These are phyloP conservation scores for Voacanga thouarsii DNA, from an alignment of 257 asterid genomes.

Conservation along the genomic window DNA sequence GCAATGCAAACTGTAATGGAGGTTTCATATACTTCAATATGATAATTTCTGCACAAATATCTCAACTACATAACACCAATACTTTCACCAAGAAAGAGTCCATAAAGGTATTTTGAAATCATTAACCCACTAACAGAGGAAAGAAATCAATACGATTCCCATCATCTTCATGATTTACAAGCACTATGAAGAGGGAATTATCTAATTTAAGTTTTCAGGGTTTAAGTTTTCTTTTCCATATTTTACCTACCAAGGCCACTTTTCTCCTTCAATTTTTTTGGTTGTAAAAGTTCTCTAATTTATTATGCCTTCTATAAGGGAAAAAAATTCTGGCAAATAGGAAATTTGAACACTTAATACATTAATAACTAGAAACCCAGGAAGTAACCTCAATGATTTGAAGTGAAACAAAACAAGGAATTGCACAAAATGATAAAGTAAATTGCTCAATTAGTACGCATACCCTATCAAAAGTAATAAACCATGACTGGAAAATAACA, in stretches of 20 bases:
- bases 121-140: not conserved
- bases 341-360: not conserved
- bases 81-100: not conserved
- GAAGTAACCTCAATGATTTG: not conserved
- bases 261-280: not conserved
- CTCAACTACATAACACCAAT: not conserved
- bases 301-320: not conserved
- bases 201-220: too few species aligned
- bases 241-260: not conserved
- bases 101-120: not conserved
- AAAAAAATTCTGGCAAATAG: not conserved
- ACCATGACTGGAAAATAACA: too few species aligned
- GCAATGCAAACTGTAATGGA: too few species aligned
- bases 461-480: conserved; percentile 99
- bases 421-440: not conserved
- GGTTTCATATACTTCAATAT: too few species aligned
- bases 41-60: not conserved
- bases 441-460: conserved; percentile 7
- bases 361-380: not conserved
- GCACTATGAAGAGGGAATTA: not conserved
- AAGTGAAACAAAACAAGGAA: not conserved
- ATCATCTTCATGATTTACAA: not conserved
- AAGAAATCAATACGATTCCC: not conserved
- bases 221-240: not conserved
- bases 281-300: not conserved